Evolutionary conservation across 352 stramenopile species (phyloP), one percentile per base, ranked within the genome.

Genomic region (Globisporangium spinosum): DNA sequence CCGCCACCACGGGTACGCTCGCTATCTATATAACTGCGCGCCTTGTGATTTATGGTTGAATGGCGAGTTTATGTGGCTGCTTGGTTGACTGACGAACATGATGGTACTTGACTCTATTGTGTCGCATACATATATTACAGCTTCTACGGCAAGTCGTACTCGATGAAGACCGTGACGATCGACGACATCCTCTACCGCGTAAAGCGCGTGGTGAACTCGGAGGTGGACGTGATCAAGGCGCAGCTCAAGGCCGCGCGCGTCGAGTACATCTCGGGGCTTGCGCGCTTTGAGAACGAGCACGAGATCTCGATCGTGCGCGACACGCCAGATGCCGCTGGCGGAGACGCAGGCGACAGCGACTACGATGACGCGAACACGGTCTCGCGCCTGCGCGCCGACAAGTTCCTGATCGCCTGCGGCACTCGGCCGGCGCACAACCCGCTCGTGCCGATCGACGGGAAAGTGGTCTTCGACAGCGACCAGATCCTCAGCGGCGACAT

Each of bases 61-160:
- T 49, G 40, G 40, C 40, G 13, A n/a, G 40, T n/a, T n/a, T 1
- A 9, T 22, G 40, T 49, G 17, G 5, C 43, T 51, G 38, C 1
- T 45, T 45, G 38, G 15, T 45, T 45, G 43, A 23, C 8, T 51
- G 43, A 23, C 43, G 7, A 20, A 47, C 10, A 43, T n/a, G 13
- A 47, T 47, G 40, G 40, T 47, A 47, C 15, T 47, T 47, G 15
- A n/a, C 12, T 47, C 13, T 47, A 47, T 47, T n/a, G 40, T 7
- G 20, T 47, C 40, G 12, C 15, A 47, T 45, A 13, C 6, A n/a
- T n/a, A 47, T 47, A 20, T 32, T 17, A 38, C 49, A 79, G 74
- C 9, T 94, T 94, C 66, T 94, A 94, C 63, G 87, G 87, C 69
- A 92, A 93, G 73, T 92, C 83, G 64, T 92, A 93, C 76, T 88